These are phyloP conservation scores for Aspergillus kassunensis DNA, from an alignment of 495 filamentous ascomycete species.

Conservation along the genomic window DNA sequence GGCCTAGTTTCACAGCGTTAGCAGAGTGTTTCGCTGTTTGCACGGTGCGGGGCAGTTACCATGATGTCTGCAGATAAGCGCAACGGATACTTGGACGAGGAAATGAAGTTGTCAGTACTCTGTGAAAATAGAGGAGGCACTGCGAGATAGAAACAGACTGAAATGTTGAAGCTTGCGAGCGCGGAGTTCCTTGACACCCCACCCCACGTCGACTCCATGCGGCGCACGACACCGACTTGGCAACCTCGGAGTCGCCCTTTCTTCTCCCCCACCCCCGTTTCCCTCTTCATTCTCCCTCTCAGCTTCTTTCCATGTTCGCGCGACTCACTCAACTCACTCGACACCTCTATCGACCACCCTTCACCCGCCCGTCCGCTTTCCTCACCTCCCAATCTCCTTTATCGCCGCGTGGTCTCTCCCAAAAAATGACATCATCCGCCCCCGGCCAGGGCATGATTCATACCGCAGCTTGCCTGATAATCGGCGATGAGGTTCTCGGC, in stretches of 20 bases:
- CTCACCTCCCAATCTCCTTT: constrained; percentile 42
- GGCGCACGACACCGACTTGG: background rate
- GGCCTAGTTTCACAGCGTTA: constrained; percentile 46
- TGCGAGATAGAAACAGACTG: background rate
- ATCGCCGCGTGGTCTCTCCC: constrained; percentile 20
- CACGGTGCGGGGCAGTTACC: constrained; percentile 14
- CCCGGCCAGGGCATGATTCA: constrained; percentile 60
- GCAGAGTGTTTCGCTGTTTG: background rate
- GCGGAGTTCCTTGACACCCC: background rate
- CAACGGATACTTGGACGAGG: too few species aligned
- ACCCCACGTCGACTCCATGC: background rate
- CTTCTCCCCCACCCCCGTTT: background rate
- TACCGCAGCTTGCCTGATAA: constrained; percentile 91
- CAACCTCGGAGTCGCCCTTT: background rate
- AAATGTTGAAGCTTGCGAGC: background rate
- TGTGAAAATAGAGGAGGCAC: background rate
- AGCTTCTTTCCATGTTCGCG: constrained; percentile 58
- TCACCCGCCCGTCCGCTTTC: constrained; percentile 40
- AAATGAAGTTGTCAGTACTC: too few species aligned
- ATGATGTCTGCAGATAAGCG: constrained; percentile 12
- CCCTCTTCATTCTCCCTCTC: background rate
- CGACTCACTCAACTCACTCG: constrained; percentile 69
- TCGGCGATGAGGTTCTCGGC: constrained; percentile 94
- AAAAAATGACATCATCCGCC: constrained; percentile 54
- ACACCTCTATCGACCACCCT: constrained; percentile 63